Base-by-base conservation (phyloP, 345 rosid genomes). In the Trapa bicornis region DNA sequence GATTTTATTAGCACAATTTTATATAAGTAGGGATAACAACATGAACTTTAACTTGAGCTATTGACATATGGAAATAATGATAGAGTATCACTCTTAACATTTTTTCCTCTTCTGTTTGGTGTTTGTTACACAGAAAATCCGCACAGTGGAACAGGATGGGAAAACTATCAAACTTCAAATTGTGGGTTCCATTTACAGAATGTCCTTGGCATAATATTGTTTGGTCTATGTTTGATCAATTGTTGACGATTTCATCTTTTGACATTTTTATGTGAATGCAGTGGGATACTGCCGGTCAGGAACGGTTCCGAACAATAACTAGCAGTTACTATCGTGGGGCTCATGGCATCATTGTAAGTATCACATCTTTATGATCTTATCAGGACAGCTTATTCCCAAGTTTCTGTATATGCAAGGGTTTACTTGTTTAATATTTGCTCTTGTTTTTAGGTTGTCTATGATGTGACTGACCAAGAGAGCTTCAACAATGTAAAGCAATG, bases 251-350 rank as follows among this genome's bases (percentile, higher is more conserved):
- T 61, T 64, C 48, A 11, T 4, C 48, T 13, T 65, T 53, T 62
- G 33, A 61, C 64, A 53, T 69, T n/a, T 63, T 53, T 62, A 61
- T 80, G 48, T 47, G 37, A 56, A 47, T 75, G 65, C 71, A 87
- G 90, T 87, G 90, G 93, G 93, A 87, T 75, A 87, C 93, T 74
- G 93, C 93, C 61, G 93, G 93, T 65, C 93, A 87, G 77, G 93
- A 87, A 71, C 90, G 93, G 32, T 87, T 87, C 47, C 73, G 93
- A 78, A 87, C 93, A 50, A 87, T 87, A 67, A 87, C 93, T 13
- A 87, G 93, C 80, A 87, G 93, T 76, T 87, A 87, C 77, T 87
- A 87, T 70, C 86, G 93, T 41, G 93, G 93, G 57, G 93, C 93
- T 64, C 93, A 87, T 54, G 93, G 93, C 62, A 85, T 87, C 63